Evolutionary conservation across 1,284 basidiomycete species (phyloP), one percentile per base, ranked within the genome.

Genomic region (Pseudozyma hubeiensis): DNA sequence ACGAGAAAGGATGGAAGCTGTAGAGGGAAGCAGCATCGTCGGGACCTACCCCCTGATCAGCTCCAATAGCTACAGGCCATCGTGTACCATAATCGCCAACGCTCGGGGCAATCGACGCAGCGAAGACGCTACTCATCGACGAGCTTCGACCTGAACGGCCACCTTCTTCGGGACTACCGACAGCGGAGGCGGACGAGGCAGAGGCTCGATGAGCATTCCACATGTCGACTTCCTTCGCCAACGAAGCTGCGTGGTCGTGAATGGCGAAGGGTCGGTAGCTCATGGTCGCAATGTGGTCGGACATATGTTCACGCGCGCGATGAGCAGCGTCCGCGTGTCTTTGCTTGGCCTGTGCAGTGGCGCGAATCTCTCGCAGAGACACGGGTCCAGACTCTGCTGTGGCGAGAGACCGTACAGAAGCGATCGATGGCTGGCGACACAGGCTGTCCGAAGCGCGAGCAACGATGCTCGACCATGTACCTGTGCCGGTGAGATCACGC

Each of bases 381-480:
- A 79, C 66, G 9, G 78, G 78, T 1, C 72, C 75, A 4, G 57
- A 53, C 13, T 53, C 43, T 9, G 54, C 29, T 24, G 54, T 50
- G 4, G 52, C 31, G 5, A 60, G 24, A 0, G 77, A 67, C 10
- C 45, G 50, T n/a, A 74, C 49, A 34, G 67, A 72, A 0, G 53
- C 33, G 8, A 64, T 29, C n/a, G 69, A 78, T 11, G 62, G 49
- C 45, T 68, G 58, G 1, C 67, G 59, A n/a, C 47, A 47, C 49
- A 62, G 51, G 19, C 56, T 44, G 14, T 66, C 62, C 2, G 62
- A 61, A 10, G 78, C 72, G 24, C 75, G 63, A 45, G 78, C 78
- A 1, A 77, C 66, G 58, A 79, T 79, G 58, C 75, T 76, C 14
- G 63, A 65, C 78, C 78, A 79, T 3, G 78, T 79, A 1, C 78